Percentiles rank a stretch among this genome's conserved stretches.
These are phyloP conservation scores for Spathaspora girioi DNA, from an alignment of 805 yeast species.

Conservation along the genomic window DNA sequence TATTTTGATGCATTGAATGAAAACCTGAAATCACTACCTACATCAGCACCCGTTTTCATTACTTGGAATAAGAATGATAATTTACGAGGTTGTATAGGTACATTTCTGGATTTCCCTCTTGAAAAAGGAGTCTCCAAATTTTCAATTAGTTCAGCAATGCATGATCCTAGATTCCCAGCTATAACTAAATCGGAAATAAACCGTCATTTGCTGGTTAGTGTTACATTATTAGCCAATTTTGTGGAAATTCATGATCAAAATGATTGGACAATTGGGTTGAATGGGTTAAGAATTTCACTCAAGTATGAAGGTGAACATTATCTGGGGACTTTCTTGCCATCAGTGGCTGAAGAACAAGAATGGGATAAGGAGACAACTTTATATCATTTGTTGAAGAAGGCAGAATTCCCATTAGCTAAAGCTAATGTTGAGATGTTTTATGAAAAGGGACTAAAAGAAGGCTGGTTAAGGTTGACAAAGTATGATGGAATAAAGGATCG, in stretches of 20 bases:
- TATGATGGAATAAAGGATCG: slow-evolving; percentile 34
- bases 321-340: slow-evolving; percentile 86
- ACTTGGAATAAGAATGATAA: slow-evolving; percentile 68
- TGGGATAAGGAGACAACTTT: slow-evolving; percentile 78
- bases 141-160: slow-evolving; percentile 60
- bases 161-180: slow-evolving; percentile 76
- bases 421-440: slow-evolving; percentile 21
- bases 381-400: slow-evolving; percentile 66
- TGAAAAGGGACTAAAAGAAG: slow-evolving; percentile 24
- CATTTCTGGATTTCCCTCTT: slow-evolving; percentile 57
- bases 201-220: slow-evolving; percentile 49
- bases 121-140: slow-evolving; percentile 59
- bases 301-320: slow-evolving; percentile 31
- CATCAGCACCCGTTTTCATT: slow-evolving; percentile 65
- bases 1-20: slow-evolving; percentile 12
- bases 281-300: slow-evolving; percentile 71
- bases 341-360: slow-evolving; percentile 82
- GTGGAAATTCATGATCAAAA: slow-evolving; percentile 46
- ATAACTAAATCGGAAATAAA: slow-evolving; percentile 51
- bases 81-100: slow-evolving; percentile 92
- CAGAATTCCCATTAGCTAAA: slow-evolving; percentile 41
- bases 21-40: slow-evolving; percentile 12
- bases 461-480: slow-evolving; percentile 29
- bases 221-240: slow-evolving; percentile 64
- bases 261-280: slow-evolving; percentile 80